Conservation (phyloP, 495 filamentous ascomycete genomes). For the Bacidia gigantensis region DNA sequence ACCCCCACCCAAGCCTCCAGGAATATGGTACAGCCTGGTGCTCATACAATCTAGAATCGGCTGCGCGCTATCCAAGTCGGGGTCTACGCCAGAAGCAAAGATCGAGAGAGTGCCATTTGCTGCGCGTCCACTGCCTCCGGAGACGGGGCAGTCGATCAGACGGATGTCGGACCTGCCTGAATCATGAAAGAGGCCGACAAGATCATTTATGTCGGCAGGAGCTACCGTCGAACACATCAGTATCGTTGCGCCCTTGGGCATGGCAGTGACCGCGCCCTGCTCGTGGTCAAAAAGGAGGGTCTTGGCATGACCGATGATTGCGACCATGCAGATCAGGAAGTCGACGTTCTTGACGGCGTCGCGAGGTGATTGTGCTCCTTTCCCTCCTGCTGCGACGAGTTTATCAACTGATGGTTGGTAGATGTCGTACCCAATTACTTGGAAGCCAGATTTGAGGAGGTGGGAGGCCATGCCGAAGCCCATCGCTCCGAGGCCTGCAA, state of each 20-base stretch:
- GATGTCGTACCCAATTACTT: conserved; percentile 64
- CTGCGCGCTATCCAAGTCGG: conserved; percentile 42
- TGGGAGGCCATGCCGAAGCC: conserved; percentile 77
- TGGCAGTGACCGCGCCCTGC: conserved; percentile 38
- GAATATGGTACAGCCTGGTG: conserved; percentile 58
- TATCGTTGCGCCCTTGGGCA: conserved; percentile 46
- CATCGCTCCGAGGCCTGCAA: conserved; percentile 81
- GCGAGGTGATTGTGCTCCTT: conserved; percentile 43
- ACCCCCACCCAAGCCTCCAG: conserved; percentile 61
- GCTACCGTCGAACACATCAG: conserved; percentile 66
- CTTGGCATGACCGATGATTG: conserved; percentile 56
- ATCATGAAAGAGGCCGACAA: conserved; percentile 39
- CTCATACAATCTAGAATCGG: conserved; percentile 50
- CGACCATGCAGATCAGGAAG: conserved; percentile 68
- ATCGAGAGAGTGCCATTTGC: conserved; percentile 68
- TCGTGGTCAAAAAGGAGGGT: conserved; percentile 48
- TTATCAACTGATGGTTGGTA: conserved; percentile 57
- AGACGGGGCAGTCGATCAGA: conserved; percentile 64
- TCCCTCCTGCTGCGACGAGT: conserved; percentile 53
- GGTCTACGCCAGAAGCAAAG: conserved; percentile 53
- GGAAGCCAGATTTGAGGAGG: conserved; percentile 53
- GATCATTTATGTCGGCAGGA: conserved; percentile 47
- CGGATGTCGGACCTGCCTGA: conserved; percentile 47
- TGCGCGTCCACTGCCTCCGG: conserved; percentile 59
- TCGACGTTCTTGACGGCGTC: conserved; percentile 47